These are phyloP conservation scores for Skeletonema costatum DNA, from an alignment of 108 stramenopile species.

Conservation along the genomic window DNA sequence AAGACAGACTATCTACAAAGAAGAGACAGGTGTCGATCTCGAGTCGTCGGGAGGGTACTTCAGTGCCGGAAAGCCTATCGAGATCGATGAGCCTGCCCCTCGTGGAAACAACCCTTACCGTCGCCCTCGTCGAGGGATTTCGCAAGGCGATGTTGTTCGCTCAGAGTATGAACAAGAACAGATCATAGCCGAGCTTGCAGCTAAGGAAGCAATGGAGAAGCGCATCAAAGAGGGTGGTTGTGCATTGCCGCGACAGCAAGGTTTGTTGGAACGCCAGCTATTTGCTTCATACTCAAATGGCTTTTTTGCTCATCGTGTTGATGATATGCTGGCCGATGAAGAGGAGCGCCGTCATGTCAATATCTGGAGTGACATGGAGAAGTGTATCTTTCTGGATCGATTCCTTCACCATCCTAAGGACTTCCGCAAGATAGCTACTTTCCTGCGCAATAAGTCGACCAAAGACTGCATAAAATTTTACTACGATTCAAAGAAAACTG, in stretches of 20 bases:
- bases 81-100: slow-evolving; percentile 3
- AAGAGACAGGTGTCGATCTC: slow-evolving; percentile 27
- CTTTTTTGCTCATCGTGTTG: slow-evolving; percentile 57
- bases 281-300: slow-evolving; percentile 68
- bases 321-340: slow-evolving; percentile 61
- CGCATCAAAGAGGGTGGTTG: slow-evolving; percentile 81
- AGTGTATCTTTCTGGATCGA: slow-evolving; percentile 96
- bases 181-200: slow-evolving; percentile 86
- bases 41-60: slow-evolving; percentile 51
- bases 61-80: slow-evolving; percentile 12
- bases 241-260: slow-evolving; percentile 67
- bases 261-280: slow-evolving; percentile 60
- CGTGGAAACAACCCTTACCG: slow-evolving; percentile 80
- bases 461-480: slow-evolving; percentile 93
- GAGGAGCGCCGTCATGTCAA: slow-evolving; percentile 46
- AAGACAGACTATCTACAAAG: slow-evolving; percentile 58
- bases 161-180: slow-evolving; percentile 91
- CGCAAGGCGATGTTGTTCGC: slow-evolving; percentile 66
- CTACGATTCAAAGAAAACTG: slow-evolving; percentile 91
- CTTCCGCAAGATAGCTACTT: slow-evolving; percentile 93
- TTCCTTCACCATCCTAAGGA: slow-evolving; percentile 98
- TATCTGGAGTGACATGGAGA: slow-evolving; percentile 97
- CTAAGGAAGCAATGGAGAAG: slow-evolving; percentile 87
- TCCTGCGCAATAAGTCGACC: slow-evolving; percentile 87
- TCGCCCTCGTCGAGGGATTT: slow-evolving; percentile 61